A percentile compares a stretch with the other conserved stretches of the same genome.
Conservation (phyloP, 257 asterid genomes). For the Solanum boliviense region DNA sequence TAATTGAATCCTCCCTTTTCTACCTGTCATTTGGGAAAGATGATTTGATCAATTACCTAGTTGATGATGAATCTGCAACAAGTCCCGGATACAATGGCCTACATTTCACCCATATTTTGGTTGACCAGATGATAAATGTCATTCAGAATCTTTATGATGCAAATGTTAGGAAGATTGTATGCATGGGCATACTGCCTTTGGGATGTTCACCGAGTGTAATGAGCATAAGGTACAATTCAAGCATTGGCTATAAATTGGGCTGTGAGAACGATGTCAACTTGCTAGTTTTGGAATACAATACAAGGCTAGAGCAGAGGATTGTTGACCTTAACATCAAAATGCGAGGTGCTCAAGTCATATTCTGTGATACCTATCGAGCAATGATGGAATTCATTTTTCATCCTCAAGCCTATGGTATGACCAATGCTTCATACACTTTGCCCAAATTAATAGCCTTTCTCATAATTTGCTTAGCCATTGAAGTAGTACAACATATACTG, state of each 20-base stretch:
- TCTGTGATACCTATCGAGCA: conserved; percentile 44
- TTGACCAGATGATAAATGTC: conserved; percentile 38
- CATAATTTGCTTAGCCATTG: neutral
- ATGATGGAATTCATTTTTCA: conserved; percentile 38
- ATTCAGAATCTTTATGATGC: conserved; percentile 28
- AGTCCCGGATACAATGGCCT: neutral
- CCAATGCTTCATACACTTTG: neutral
- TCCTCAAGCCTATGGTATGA: conserved; percentile 36
- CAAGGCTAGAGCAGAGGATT: conserved; percentile 31
- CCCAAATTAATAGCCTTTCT: neutral
- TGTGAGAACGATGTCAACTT: conserved; percentile 40
- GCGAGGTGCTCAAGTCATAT: conserved; percentile 19
- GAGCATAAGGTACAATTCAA: conserved; percentile 8
- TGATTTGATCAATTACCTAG: conserved; percentile 32
- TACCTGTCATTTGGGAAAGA: conserved; percentile 62
- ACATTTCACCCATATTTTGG: conserved; percentile 25
- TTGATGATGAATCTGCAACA: conserved; percentile 7
- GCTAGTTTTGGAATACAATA: conserved; percentile 37
- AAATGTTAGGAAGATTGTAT: conserved; percentile 43
- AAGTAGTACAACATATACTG: neutral
- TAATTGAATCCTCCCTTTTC: conserved; percentile 45
- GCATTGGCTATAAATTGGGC: neutral
- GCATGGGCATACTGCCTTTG: conserved; percentile 53
- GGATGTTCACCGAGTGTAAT: conserved; percentile 44
- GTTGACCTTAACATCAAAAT: conserved; percentile 28